Base-by-base conservation (phyloP, 306 rosid species). In the Boehmeria nivea region DNA sequence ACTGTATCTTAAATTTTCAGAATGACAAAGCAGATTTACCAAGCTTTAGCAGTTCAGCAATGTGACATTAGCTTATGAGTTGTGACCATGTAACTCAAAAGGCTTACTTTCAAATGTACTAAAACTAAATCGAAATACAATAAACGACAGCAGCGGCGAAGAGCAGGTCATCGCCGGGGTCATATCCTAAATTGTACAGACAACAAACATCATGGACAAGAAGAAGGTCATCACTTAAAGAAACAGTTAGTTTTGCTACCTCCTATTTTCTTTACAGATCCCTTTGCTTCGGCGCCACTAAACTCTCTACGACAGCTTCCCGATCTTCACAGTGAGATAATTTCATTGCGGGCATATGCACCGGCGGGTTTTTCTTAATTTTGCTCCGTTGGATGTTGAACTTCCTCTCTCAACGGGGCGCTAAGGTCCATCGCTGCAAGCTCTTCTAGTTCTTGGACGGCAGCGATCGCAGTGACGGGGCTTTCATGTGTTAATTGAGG, bases 211-310 rank as follows among this genome's bases (percentile, higher is more conserved):
- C 56, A 72, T 56, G 74, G 69, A 60, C 70, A 54, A 66, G 69
- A 60, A 66, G n/a, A 33, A 57, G 69, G 77, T 68, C 68, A 56
- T 77, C 72, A 70, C 78, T 61, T 38, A 69, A 72, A 65, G 69
- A 60, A 77, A 82, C 78, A 72, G 75, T 83, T 78, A 80, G 83
- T 69, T 74, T 75, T 51, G 70, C 83, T 83, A 81, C 79, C 68
- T 59, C 81, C 94, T 84, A 87, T 66, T 67, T 57, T 66, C 79
- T 84, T 84, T 77, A 84, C 89, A 73, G 66, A 75, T 62, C 68
- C 64, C 59, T 72, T 66, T 61, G 78, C 82, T 73, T 76, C 43
- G 57, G 66, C 61, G 51, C 70, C 51, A 28, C 73, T 58, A 70
- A 68, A 65, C 77, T 73, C 77, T 83, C 73, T 62, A 42, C 25